Base-by-base conservation (phyloP, 2,329 filamentous ascomycete genomes). In the Pleurostoma richardsiae region DNA sequence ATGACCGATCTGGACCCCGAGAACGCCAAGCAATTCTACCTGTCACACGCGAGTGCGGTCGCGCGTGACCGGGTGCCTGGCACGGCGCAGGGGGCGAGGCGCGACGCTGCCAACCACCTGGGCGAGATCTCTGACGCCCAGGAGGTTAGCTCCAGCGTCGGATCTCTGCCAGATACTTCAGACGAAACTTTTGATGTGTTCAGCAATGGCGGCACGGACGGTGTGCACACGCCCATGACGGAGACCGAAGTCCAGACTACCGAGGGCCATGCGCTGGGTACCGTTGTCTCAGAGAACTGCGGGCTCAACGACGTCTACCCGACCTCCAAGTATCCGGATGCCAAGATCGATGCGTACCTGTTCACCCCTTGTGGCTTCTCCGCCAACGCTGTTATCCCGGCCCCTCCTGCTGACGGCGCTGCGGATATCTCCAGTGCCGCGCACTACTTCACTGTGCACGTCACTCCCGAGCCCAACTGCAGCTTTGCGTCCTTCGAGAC, bases 401-500 rank as follows among this genome's bases (percentile, higher is more conserved):
- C 90, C 42, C 83, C 88, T 0, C 72, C 79, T 10, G 74, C 75
- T 44, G 70, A 70, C 31, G 73, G 59, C 33, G 57, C 52, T 4
- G 53, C 51, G 63, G 69, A 74, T 49, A 72, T 48, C 33, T 39
- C 45, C 29, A 43, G 48, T 4, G 39, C 79, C 4, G 86, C 82
- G 39, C 90, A 97, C 70, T 99, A 99, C 72, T 99, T 96, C 70
- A 99, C 92, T 1, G 94, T 99, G 28, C 94, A 99, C 63, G 94
- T 99, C 55, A 99, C 94, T 0, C 94, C 94, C 0, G 94, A 99
- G 75, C 90, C 92, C 10, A 84, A 96, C 60, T 99, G 92, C 74
- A 96, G 91, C 4, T 99, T 95, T 65, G 94, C 94, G 33, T 96
- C 90, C 2, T 99, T 99, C 63, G 94, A 99, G 75, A 97, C 94